These are phyloP conservation scores for Phytophthora pseudosyringae DNA, from an alignment of 352 stramenopile species.

Conservation along the genomic window DNA sequence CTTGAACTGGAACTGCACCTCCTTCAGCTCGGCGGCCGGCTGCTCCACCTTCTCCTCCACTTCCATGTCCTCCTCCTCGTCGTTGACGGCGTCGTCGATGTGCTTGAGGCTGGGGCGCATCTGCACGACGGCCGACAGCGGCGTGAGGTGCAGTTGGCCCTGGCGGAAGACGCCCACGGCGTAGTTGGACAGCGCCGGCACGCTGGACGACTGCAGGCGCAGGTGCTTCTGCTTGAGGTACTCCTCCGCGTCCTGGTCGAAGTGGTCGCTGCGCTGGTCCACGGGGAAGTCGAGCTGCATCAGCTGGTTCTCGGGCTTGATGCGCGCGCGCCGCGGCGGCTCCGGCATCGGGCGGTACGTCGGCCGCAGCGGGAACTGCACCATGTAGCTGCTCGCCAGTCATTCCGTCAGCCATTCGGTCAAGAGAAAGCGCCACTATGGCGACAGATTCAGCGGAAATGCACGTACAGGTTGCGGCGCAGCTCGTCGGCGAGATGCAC, in stretches of 20 bases:
- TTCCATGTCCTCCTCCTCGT: conserved; percentile 72
- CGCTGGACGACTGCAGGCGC: conserved; percentile 64
- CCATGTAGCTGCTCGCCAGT: conserved; percentile 57
- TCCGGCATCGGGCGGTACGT: conserved; percentile 79
- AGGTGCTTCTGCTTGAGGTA: conserved; percentile 81
- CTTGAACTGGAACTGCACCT: conserved; percentile 90
- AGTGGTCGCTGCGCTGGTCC: conserved; percentile 75
- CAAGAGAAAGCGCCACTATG: not conserved
- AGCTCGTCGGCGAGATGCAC: conserved; percentile 81
- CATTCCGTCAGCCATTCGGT: conserved; percentile 9
- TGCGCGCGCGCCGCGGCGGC: conserved; percentile 57
- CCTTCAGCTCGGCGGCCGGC: conserved; percentile 62
- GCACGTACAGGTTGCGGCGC: conserved; percentile 67
- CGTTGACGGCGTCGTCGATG: conserved; percentile 77
- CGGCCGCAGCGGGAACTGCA: conserved; percentile 83
- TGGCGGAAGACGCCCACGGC: conserved; percentile 80
- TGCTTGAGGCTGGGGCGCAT: conserved; percentile 83
- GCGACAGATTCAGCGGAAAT: conserved; percentile 1
- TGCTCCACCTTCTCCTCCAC: conserved; percentile 61
- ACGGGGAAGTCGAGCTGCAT: conserved; percentile 82
- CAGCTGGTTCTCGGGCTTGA: conserved; percentile 81
- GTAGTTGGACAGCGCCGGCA: conserved; percentile 81
- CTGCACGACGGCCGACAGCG: conserved; percentile 70
- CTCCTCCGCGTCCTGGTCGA: conserved; percentile 80
- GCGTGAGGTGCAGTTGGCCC: conserved; percentile 83